Base-by-base conservation (phyloP, 257 asterid species). In the Schizonepeta tenuifolia region DNA sequence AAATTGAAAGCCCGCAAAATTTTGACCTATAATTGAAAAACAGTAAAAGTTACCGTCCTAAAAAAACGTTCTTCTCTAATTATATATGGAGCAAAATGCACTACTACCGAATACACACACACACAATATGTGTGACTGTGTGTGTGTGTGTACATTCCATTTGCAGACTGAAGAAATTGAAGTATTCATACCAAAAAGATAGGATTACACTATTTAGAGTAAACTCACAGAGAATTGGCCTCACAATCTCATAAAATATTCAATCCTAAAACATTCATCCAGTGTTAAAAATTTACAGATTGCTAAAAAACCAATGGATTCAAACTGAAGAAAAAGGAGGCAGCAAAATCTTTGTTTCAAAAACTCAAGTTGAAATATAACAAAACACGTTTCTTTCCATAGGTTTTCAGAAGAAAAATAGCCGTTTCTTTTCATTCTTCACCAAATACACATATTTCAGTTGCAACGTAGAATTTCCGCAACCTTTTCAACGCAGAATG, bases 181-280 rank as follows among this genome's bases (percentile, higher is more conserved):
- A 44, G 15, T 33, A 50, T 40, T 46, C 21, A 53, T 53, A 53
- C 28, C 28, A 8, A 9, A 18, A 20, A 18, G 31, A 53, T 53
- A 20, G 31, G 31, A 53, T 53, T 53, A 53, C 26, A 13, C 56
- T 24, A 62, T 43, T 49, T 62, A 55, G 51, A 70, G 70, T 46
- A 65, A 35, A 77, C 35, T 35, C 62, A 40, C 46, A 11, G 3
- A 8, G 12, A 40, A 40, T 11, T 40, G 15, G 50, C 50, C 13
- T 44, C 6, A 44, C 4, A 11, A 11, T 12, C 49, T 43, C 49
- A 9, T 14, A 68, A 74, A 79, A 69, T 86, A 71, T 55, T 46
- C 21, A 35, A 65, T 64, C 47, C 40, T 71, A 6, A 43, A 14
- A 35, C 7, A 11, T 44, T 44, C 5, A 44, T 0, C 50, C 50